Evolutionary conservation across 2,329 filamentous ascomycete genomes (phyloP).

Genomic region (Nigrospora sphaerica): DNA sequence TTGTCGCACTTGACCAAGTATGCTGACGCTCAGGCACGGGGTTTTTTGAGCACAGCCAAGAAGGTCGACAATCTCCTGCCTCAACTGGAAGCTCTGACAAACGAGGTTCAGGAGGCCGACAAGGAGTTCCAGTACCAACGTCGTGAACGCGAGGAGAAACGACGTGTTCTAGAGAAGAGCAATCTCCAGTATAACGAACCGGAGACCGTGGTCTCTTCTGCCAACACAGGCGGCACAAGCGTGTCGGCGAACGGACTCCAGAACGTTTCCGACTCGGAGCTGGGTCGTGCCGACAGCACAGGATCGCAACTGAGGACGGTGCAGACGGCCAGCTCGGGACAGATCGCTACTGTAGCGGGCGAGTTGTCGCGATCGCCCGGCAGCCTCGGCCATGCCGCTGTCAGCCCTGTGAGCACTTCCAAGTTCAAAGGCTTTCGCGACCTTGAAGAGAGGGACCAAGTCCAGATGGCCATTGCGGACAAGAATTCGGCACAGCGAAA

Average conservation of each 20-base stretch:
- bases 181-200: slow-evolving; percentile 67
- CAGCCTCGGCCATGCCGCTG: slow-evolving; percentile 35
- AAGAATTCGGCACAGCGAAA: slow-evolving; percentile 67
- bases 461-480: slow-evolving; percentile 43
- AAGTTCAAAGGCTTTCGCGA: slow-evolving; percentile 91
- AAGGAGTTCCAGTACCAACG: slow-evolving; percentile 95
- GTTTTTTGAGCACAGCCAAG: slow-evolving; percentile 75
- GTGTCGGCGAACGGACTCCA: slow-evolving; percentile 35
- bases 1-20: slow-evolving; percentile 91
- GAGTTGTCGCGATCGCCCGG: slow-evolving; percentile 53
- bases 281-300: slow-evolving; percentile 68
- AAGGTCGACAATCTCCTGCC: slow-evolving; percentile 83
- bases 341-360: slow-evolving; percentile 20
- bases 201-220: slow-evolving; percentile 44
- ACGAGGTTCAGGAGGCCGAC: slow-evolving; percentile 86
- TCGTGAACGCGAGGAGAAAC: slow-evolving; percentile 92
- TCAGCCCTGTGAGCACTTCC: slow-evolving; percentile 45
- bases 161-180: slow-evolving; percentile 82
- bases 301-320: slow-evolving; percentile 57
- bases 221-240: slow-evolving; percentile 21
- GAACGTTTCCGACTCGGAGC: slow-evolving; percentile 58
- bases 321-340: slow-evolving; percentile 34
- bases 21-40: slow-evolving; percentile 80
- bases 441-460: slow-evolving; percentile 74
- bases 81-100: slow-evolving; percentile 79